A percentile compares a stretch with the other conserved stretches of the same genome.
Conservation (phyloP, 1,284 basidiomycete genomes). For the Ganoderma leucocontextum region DNA sequence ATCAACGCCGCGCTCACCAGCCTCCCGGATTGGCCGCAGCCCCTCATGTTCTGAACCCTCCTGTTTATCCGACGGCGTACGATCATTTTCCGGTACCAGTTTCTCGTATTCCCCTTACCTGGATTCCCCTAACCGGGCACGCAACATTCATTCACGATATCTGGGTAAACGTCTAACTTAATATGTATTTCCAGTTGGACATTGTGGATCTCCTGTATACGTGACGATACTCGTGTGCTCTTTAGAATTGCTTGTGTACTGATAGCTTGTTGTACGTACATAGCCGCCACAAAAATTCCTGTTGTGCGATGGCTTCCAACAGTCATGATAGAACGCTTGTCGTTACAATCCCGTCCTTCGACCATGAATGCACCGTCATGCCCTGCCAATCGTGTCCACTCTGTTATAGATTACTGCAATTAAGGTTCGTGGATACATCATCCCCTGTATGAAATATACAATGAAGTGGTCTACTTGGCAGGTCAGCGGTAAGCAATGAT, state of each 20-base stretch:
- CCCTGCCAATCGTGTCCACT: no score
- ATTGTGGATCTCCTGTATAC: background rate
- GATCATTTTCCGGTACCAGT: no score
- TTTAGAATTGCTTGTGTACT: slow-evolving; percentile 6
- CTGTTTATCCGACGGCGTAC: background rate
- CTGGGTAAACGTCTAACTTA: background rate
- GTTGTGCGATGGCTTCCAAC: background rate
- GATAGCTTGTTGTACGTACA: background rate
- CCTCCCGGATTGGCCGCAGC: slow-evolving; percentile 49
- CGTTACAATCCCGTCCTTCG: background rate
- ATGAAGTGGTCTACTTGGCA: background rate
- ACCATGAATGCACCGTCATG: no score
- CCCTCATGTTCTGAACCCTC: slow-evolving; percentile 22
- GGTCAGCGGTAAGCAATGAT: background rate
- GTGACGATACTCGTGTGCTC: background rate
- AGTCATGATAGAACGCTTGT: background rate
- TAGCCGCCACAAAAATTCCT: background rate
- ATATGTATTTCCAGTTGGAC: slow-evolving; percentile 3
- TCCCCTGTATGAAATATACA: background rate
- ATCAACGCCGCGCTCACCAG: slow-evolving; percentile 48
- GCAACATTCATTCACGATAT: background rate
- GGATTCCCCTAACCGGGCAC: no score
- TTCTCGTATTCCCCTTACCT: no score
- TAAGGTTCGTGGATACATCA: background rate
- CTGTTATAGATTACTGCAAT: background rate